Conservation (phyloP, 2,329 filamentous ascomycete species). For the Ascochyta pisi region DNA sequence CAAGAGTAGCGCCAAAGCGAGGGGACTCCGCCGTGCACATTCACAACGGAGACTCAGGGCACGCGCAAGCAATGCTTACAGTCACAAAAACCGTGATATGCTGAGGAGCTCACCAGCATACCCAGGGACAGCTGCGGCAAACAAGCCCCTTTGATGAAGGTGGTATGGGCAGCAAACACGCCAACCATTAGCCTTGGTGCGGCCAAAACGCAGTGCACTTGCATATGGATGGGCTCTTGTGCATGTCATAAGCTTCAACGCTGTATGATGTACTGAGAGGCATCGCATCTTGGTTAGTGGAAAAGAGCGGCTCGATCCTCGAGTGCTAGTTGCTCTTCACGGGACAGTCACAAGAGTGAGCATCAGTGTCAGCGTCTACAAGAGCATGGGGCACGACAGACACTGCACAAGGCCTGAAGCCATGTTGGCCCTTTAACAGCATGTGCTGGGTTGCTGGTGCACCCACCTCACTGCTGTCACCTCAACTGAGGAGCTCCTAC, state of each 20-base stretch:
- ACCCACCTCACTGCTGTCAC: neutral
- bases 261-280: no score
- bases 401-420: neutral
- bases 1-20: slow-evolving; percentile 3
- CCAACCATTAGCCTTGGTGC: neutral
- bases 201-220: neutral
- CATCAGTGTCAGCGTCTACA: no score
- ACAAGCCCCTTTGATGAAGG: neutral
- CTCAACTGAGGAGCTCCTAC: neutral
- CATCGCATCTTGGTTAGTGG: no score
- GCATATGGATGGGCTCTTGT: neutral
- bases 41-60: no score
- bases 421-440: neutral
- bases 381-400: neutral
- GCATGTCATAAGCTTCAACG: neutral
- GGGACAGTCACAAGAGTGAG: no score
- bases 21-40: neutral
- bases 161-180: neutral
- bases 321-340: no score
- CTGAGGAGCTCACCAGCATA: neutral
- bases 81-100: neutral
- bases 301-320: no score
- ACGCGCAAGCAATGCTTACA: neutral
- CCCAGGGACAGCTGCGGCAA: neutral
- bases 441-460: neutral